phyloP scores from a whole-genome alignment of 768 basidiomycete species.

The Kwoniella mangroviensis region DNA sequence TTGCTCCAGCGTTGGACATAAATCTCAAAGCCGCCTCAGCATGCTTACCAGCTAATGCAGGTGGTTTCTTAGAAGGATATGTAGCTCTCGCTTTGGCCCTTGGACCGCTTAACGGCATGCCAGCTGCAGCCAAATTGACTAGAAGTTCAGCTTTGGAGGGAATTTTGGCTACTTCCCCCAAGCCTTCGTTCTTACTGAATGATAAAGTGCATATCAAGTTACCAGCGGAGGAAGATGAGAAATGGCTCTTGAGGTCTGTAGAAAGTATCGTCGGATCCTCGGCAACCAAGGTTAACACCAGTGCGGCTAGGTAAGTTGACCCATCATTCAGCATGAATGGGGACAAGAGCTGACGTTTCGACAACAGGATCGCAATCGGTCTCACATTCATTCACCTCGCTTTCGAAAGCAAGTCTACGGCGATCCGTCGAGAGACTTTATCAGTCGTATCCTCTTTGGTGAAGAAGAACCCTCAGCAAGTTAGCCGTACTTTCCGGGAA shows the following conservation, averaged over 20 bases:
- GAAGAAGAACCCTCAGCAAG: slow-evolving; percentile 61
- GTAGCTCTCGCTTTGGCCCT: slow-evolving; percentile 72
- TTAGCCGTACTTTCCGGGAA: slow-evolving; percentile 67
- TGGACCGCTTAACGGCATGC: slow-evolving; percentile 65
- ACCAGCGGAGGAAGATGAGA: slow-evolving; percentile 66
- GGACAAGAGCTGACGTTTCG: neutral
- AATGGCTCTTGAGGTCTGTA: slow-evolving; percentile 74
- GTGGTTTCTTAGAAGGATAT: slow-evolving; percentile 83
- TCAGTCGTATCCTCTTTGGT: slow-evolving; percentile 60
- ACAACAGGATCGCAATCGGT: slow-evolving; percentile 67
- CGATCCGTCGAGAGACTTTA: slow-evolving; percentile 64
- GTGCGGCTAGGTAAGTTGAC: slow-evolving; percentile 29
- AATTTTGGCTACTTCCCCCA: slow-evolving; percentile 62
- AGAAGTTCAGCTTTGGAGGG: slow-evolving; percentile 48
- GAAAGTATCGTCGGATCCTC: slow-evolving; percentile 59
- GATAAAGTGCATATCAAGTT: slow-evolving; percentile 84
- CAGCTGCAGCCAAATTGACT: slow-evolving; percentile 51
- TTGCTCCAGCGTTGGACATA: slow-evolving; percentile 70
- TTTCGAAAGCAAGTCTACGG: slow-evolving; percentile 65
- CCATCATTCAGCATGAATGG: neutral
- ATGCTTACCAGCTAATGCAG: slow-evolving; percentile 67
- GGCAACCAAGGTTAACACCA: slow-evolving; percentile 29
- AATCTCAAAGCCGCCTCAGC: slow-evolving; percentile 69
- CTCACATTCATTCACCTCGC: slow-evolving; percentile 72
- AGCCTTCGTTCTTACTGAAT: slow-evolving; percentile 84